Conservation (phyloP, 1,284 basidiomycete species). For the Rugosomyces carneus region DNA sequence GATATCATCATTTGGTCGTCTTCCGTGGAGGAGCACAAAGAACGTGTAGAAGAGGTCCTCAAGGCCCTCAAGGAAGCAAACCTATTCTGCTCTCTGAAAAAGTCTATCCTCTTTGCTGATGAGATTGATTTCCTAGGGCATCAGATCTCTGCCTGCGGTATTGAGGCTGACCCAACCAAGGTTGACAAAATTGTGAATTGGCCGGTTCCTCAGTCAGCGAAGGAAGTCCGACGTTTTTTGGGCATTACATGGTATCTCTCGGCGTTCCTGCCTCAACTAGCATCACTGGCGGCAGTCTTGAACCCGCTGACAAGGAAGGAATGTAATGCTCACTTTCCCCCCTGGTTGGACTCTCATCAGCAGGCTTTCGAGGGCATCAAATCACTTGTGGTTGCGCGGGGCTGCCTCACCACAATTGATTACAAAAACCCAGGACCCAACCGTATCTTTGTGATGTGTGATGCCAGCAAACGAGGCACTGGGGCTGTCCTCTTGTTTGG, state of each 20-base stretch:
- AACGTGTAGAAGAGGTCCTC: constrained; percentile 18
- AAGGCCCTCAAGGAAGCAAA: neutral
- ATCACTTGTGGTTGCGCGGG: constrained; percentile 2
- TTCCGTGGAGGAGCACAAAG: constrained; percentile 27
- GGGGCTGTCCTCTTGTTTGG: constrained; percentile 31
- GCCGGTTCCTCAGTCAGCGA: constrained; percentile 9
- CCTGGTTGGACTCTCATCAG: constrained; percentile 26
- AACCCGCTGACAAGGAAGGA: constrained; percentile 26
- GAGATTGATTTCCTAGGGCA: constrained; percentile 5
- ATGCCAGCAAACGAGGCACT: constrained; percentile 27
- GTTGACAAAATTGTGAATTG: constrained; percentile 3
- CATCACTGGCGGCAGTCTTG: constrained; percentile 25
- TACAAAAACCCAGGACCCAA: constrained; percentile 24
- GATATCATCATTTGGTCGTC: constrained; percentile 40
- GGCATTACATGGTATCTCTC: constrained; percentile 31
- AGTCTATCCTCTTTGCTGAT: neutral
- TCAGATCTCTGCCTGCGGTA: no score
- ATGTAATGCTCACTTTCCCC: constrained; percentile 21
- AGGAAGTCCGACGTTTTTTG: constrained; percentile 29
- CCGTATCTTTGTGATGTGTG: constrained; percentile 30
- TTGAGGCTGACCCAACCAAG: constrained; percentile 1
- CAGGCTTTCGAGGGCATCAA: constrained; percentile 35
- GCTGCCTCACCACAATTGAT: constrained; percentile 27
- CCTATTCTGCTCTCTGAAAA: neutral
- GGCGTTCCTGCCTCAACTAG: constrained; percentile 25